Conservation (phyloP, 108 stramenopile genomes). For the Skeletonema costatum region DNA sequence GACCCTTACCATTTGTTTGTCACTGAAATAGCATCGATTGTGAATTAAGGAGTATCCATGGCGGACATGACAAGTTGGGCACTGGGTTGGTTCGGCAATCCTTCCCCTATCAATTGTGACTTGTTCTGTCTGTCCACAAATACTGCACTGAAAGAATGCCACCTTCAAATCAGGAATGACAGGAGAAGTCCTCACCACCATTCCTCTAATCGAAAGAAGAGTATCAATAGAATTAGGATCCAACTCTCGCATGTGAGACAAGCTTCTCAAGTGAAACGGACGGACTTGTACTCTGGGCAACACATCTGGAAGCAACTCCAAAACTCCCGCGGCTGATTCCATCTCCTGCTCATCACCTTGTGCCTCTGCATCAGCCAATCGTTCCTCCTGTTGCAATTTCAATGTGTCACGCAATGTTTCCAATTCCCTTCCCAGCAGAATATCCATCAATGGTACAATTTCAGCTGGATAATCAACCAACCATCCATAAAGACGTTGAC, state of each 20-base stretch:
- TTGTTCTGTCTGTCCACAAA: conserved; percentile 80
- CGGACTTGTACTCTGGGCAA: conserved; percentile 89
- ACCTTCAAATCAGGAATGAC: conserved; percentile 98
- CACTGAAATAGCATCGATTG: conserved; percentile 94
- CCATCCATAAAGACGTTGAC: conserved; percentile 91
- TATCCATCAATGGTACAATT: conserved; percentile 95
- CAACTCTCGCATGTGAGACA: conserved; percentile 89
- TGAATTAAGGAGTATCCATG: conserved; percentile 83
- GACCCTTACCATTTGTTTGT: conserved; percentile 97
- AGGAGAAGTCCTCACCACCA: conserved; percentile 94
- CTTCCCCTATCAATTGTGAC: conserved; percentile 94
- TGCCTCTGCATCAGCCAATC: conserved; percentile 35
- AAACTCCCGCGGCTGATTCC: conserved; percentile 14
- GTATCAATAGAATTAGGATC: conserved; percentile 95
- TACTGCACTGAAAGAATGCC: conserved; percentile 92
- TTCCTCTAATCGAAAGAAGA: conserved; percentile 91
- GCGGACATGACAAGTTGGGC: conserved; percentile 67
- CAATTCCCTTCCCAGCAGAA: conserved; percentile 76
- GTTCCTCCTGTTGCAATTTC: conserved; percentile 35
- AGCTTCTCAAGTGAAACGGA: conserved; percentile 82
- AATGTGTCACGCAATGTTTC: conserved; percentile 40
- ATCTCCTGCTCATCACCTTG: conserved; percentile 25
- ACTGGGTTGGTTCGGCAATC: conserved; percentile 91
- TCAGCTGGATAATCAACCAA: conserved; percentile 94
- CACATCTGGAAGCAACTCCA: conserved; percentile 38